Percentiles rank a stretch among this genome's conserved stretches.
phyloP scores from a whole-genome alignment of 768 basidiomycete genomes.

The Royoungia palumana region DNA sequence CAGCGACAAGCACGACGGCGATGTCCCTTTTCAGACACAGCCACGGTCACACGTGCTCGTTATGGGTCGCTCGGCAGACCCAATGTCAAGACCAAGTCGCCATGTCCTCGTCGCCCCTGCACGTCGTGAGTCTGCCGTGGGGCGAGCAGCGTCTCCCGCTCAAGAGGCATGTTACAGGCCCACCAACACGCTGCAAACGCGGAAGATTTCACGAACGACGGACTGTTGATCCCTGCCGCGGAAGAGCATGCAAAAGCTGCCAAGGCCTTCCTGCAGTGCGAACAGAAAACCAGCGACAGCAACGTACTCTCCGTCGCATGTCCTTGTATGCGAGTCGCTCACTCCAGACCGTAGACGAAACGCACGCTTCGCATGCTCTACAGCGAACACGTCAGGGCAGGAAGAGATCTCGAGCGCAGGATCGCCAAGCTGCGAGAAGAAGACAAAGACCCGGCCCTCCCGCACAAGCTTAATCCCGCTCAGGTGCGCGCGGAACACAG shows the following conservation, averaged over 20 bases:
- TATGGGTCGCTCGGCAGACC: too few relatives aligned
- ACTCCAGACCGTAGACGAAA: slow-evolving; percentile 52
- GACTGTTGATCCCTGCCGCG: slow-evolving; percentile 66
- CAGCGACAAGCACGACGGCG: slow-evolving; percentile 16
- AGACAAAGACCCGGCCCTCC: slow-evolving; percentile 71
- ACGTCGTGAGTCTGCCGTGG: slow-evolving; percentile 37
- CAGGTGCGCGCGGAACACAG: slow-evolving; percentile 23
- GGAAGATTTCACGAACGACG: slow-evolving; percentile 64
- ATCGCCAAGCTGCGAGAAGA: slow-evolving; percentile 72
- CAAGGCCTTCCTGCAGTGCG: slow-evolving; percentile 67
- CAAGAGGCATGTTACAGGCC: slow-evolving; percentile 48
- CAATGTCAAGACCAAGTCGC: too few relatives aligned
- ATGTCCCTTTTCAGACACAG: slow-evolving; percentile 32
- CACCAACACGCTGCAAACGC: slow-evolving; percentile 81
- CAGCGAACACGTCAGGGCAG: slow-evolving; percentile 69
- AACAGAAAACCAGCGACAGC: slow-evolving; percentile 70
- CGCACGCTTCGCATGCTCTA: slow-evolving; percentile 72
- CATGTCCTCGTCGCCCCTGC: too few relatives aligned
- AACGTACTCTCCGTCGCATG: slow-evolving; percentile 43
- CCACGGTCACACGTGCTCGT: slow-evolving; percentile 4
- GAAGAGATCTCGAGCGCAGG: slow-evolving; percentile 66
- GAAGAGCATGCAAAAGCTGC: slow-evolving; percentile 77
- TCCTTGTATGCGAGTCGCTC: slow-evolving; percentile 1
- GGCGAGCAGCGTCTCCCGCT: not conserved
- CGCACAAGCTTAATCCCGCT: slow-evolving; percentile 49